Evolutionary conservation across 352 stramenopile species (phyloP).

Genomic region (Pythium phragmitis): DNA sequence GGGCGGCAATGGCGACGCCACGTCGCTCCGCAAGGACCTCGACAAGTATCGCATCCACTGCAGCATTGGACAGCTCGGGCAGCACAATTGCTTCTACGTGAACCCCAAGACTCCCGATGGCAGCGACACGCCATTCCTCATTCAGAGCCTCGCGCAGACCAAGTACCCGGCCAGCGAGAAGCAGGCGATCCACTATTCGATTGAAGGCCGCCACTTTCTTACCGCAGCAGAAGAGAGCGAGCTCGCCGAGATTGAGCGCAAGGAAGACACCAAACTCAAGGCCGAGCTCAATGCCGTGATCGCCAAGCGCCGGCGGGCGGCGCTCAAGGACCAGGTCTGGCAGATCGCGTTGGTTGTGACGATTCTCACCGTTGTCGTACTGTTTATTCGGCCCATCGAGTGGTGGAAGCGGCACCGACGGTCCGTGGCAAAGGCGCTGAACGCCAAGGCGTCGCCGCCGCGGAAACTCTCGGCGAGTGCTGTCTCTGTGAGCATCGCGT

Average conservation of each 20-base stretch:
- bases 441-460: neutral
- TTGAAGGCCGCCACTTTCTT: conserved; percentile 63
- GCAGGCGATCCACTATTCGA: conserved; percentile 78
- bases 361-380: conserved; percentile 7
- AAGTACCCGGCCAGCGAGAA: conserved; percentile 57
- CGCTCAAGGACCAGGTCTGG: conserved; percentile 17
- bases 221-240: conserved; percentile 56
- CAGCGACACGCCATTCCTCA: conserved; percentile 43
- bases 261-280: conserved; percentile 33
- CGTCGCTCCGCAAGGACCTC: conserved; percentile 47
- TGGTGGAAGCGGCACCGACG: conserved; percentile 12
- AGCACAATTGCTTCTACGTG: conserved; percentile 68
- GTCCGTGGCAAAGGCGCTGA: neutral
- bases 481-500: conserved; percentile 15
- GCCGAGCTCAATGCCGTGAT: conserved; percentile 15
- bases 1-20: conserved; percentile 55
- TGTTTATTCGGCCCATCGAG: conserved; percentile 12
- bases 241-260: conserved; percentile 47
- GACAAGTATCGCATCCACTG: conserved; percentile 75
- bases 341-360: conserved; percentile 15
- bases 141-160: conserved; percentile 57
- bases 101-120: conserved; percentile 43
- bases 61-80: conserved; percentile 54
- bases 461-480: conserved; percentile 4
- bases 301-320: conserved; percentile 11